Base-by-base conservation (phyloP, 2,329 filamentous ascomycete species). In the Fusarium falciforme region DNA sequence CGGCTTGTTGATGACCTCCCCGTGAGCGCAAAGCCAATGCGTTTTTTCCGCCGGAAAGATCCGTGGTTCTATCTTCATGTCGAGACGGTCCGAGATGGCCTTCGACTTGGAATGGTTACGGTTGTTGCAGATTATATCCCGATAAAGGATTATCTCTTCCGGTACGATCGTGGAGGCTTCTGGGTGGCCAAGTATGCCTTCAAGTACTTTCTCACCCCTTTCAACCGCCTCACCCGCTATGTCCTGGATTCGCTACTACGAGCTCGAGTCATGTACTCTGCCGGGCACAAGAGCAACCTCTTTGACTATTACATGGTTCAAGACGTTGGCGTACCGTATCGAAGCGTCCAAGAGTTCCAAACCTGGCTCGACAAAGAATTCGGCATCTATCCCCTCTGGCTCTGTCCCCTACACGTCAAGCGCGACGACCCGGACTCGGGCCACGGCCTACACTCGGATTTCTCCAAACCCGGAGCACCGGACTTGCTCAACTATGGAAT, bases 1-100 rank as follows among this genome's bases (percentile, higher is more conserved):
- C 84, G 84, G 11, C 82, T 93, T 17, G 86, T 86, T 1, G 84
- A 92, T 60, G 78, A 83, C 0, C 69, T 85, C 0, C 85, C 85
- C 0, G 64, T 78, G 0, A 82, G 79, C 1, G 68, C 71, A 4
- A 79, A 78, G 52, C 75, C 83, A 1, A 82, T 82, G 27, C 84
- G 79, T 0, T 93, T 94, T 80, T 88, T 87, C n/a, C 84, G 87
- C 12, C 83, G 88, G 0, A 80, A 80, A 5, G 93, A 95, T 73
- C 89, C 91, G 0, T 95, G 93, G 93, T 94, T 93, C 78, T 94
- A 94, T 68, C 83, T 94, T 4, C 92, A 93, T 72, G 92, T 89
- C 2, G 82, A 89, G 72, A 80, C 85, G n/a, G 78, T 80, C 40
- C 75, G 80, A 69, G 80, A 80, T 67, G 68, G 73, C 52, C 70